These are phyloP conservation scores for Baudoinia panamericana DNA, from an alignment of 495 filamentous ascomycete genomes.

Conservation along the genomic window DNA sequence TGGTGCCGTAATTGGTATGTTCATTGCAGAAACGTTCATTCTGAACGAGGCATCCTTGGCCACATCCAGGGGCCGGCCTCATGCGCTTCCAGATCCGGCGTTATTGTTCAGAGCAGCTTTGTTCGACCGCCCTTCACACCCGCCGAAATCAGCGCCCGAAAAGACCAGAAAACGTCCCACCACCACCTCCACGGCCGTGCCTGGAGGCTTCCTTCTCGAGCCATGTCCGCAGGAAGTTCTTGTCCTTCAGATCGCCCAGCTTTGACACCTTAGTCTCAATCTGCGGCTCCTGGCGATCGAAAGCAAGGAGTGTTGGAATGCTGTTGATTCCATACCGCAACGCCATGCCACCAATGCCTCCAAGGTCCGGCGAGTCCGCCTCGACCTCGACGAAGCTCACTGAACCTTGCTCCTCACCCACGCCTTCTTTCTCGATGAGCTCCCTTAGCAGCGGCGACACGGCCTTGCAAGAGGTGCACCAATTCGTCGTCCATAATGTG, in stretches of 20 bases:
- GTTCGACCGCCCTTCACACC: too few species aligned
- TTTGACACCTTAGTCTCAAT: slow-evolving; percentile 40
- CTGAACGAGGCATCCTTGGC: too few species aligned
- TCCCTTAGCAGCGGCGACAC: slow-evolving; percentile 41
- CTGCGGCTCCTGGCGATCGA: slow-evolving; percentile 48
- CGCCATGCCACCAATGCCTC: slow-evolving; percentile 28
- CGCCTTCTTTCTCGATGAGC: slow-evolving; percentile 39
- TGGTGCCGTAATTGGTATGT: too few species aligned
- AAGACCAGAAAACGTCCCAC: slow-evolving; percentile 21
- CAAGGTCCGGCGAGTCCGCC: slow-evolving; percentile 46
- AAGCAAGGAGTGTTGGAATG: slow-evolving; percentile 55
- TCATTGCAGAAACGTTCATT: too few species aligned
- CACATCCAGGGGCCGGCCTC: too few species aligned
- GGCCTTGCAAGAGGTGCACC: slow-evolving; percentile 45
- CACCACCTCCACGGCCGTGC: slow-evolving; percentile 37
- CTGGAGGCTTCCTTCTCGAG: slow-evolving; percentile 44
- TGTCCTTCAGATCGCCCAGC: slow-evolving; percentile 40
- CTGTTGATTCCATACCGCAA: slow-evolving; percentile 36
- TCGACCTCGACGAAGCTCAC: slow-evolving; percentile 50
- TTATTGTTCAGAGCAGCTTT: too few species aligned
- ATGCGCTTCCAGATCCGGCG: too few species aligned
- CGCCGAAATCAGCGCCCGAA: slow-evolving; percentile 25
- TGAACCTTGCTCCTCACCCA: slow-evolving; percentile 47
- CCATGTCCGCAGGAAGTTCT: slow-evolving; percentile 45
- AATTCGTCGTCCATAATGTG: slow-evolving; percentile 58